Evolutionary conservation across 805 yeast species (phyloP), one percentile per base, ranked within the genome.

Genomic region (Candida jianshihensis): DNA sequence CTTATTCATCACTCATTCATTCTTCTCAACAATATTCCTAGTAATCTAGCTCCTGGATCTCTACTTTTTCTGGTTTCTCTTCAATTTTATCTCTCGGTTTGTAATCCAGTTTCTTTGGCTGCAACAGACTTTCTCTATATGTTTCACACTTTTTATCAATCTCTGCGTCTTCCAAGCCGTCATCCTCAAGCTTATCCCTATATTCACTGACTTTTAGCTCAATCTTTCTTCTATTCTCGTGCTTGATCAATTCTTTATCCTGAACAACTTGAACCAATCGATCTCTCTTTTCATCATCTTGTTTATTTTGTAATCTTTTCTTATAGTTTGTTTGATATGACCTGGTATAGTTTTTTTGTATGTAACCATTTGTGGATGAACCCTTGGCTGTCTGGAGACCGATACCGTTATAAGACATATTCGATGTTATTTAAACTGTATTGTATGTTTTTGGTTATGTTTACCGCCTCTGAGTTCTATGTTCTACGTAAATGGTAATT

Each of bases 351-450:
- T 64, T 76, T 42, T 65, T 62, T 46, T 76, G 80, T 3, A 78
- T 68, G 45, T 66, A 65, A 0, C 85, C 85, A 18, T 80, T 75
- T 0, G 85, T 78, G 0, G 80, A 78, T 0, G 81, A 64, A 0
- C 85, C 84, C 44, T 79, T 60, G 0, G 80, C 73, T 0, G 74
- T 68, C 29, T 64, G 65, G 17, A 76, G 57, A 0, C 81, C 81
- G 30, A 76, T 68, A 5, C 80, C 78, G 48, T 73, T 74, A 47
- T 71, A 73, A 12, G 78, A 71, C 79, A 73, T 72, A 1, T 3
- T 33, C n/a, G 17, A 7, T 9, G 16, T 8, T n/a, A 4, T 14
- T 9, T 9, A 15, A 6, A 8, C 26, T 24, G n/a, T 8, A 24
- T 14, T 24, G n/a, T 24, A 10, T 12, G 12, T 27, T 14, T 6